Evolutionary conservation across 2,329 filamentous ascomycete genomes (phyloP), one percentile per base, ranked within the genome.

Genomic region (Beauveria caledonica): DNA sequence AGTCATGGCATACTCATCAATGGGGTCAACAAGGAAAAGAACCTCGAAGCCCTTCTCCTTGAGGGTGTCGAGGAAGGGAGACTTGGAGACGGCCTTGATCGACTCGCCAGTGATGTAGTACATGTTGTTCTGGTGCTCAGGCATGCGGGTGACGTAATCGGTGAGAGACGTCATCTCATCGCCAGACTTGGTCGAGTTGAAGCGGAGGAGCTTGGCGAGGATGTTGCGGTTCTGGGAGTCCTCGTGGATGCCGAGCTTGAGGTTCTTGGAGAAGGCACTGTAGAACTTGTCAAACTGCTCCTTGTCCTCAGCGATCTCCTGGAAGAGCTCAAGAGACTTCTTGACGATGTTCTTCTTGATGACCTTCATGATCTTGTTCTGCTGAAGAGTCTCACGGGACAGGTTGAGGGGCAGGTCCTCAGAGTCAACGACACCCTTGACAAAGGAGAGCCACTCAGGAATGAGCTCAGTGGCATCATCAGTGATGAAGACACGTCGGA

Each of bases 321-420:
- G 86, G 89, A 99, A 99, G 77, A 99, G 91, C 85, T 99, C 94
- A 68, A 99, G 91, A 67, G 91, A 90, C 90, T 99, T 99, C 92
- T 97, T 99, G 85, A 99, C 92, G 68, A 99, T 96, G 88, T 99
- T 99, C 92, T 99, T 99, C 88, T 95, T 96, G 86, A 97, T 97
- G 78, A 97, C 94, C 89, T 97, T 97, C 94, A 97, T 97, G 85
- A 99, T 99, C 92, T 97, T 97, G 90, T 97, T 99, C 86, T 97
- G 94, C 83, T 99, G 94, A 55, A 99, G 91, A 62, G 93, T 97
- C 88, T 99, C 94, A 89, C 94, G 94, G 74, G 94, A 97, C 82
- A 99, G 80, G 87, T 99, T 99, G 78, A 99, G 89, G 70, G 94
- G 94, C 65, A 99, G 89, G 78, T 99, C 94, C 86, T 99, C 94